Percentiles rank a stretch among this genome's conserved stretches.
Evolutionary conservation across 805 yeast genomes (phyloP).

Genomic region (Candida anglica): DNA sequence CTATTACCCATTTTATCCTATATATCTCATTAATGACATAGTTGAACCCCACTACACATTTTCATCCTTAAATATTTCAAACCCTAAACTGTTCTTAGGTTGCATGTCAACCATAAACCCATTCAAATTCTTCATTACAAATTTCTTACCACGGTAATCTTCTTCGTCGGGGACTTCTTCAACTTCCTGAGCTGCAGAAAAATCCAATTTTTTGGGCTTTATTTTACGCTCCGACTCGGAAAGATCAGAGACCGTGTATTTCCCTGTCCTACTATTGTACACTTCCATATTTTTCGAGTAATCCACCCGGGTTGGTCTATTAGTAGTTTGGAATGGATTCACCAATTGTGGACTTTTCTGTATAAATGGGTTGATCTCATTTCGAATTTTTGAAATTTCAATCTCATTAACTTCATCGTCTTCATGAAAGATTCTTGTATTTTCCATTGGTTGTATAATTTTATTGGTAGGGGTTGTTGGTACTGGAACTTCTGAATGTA

Average conservation of each 20-base stretch:
- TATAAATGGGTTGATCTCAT: background rate
- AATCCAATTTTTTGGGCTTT: constrained; percentile 37
- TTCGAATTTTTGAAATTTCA: no score
- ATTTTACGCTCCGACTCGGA: constrained; percentile 29
- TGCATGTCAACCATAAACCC: constrained; percentile 4
- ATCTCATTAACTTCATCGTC: constrained; percentile 1
- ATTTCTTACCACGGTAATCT: constrained; percentile 3
- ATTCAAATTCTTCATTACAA: constrained; percentile 3
- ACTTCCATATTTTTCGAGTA: constrained; percentile 23
- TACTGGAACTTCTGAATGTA: no score
- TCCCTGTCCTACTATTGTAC: constrained; percentile 36
- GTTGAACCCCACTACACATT: no score
- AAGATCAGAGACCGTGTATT: constrained; percentile 26
- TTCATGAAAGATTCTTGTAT: background rate
- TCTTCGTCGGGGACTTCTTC: background rate
- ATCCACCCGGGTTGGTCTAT: constrained; percentile 6
- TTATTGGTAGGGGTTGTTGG: no score
- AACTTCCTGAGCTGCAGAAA: constrained; percentile 5
- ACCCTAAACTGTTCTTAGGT: constrained; percentile 4
- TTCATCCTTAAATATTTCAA: constrained; percentile 6
- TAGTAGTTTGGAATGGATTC: constrained; percentile 2
- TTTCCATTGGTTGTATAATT: background rate
- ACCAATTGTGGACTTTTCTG: background rate
- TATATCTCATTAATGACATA: no score
- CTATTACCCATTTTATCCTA: no score